Percentiles rank a stretch among this genome's conserved stretches.
phyloP scores from a whole-genome alignment of 179 eudicot species.

The Corrigiola litoralis region DNA sequence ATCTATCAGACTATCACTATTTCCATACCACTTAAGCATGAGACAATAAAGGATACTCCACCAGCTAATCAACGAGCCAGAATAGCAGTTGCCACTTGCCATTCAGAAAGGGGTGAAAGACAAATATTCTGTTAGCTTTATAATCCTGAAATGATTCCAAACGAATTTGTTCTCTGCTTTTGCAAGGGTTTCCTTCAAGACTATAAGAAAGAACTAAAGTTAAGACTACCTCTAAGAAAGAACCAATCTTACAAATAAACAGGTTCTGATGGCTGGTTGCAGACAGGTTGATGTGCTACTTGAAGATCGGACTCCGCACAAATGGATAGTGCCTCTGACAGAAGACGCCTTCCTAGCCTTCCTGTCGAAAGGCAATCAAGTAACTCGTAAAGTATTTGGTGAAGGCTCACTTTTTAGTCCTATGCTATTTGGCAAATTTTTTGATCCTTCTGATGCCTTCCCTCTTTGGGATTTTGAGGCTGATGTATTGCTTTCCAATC shows the following conservation, averaged over 20 bases:
- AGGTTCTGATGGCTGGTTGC: conserved; percentile 37
- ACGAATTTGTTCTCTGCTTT: conserved; percentile 46
- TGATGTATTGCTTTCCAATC: conserved; percentile 43
- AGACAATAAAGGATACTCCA: not conserved
- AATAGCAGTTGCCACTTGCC: conserved; percentile 13
- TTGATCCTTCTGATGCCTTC: conserved; percentile 94
- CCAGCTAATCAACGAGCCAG: conserved; percentile 9
- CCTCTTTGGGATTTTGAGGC: conserved; percentile 93
- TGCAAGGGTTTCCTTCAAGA: conserved; percentile 9
- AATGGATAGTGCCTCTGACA: conserved; percentile 69
- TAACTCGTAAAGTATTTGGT: conserved; percentile 38
- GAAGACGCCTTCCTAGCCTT: conserved; percentile 57
- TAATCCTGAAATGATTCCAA: conserved; percentile 35
- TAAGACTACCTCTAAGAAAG: not conserved
- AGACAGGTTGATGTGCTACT: conserved; percentile 49
- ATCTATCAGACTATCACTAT: too few species aligned
- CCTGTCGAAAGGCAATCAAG: conserved; percentile 36
- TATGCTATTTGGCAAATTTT: conserved; percentile 79
- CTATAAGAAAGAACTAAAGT: conserved; percentile 20
- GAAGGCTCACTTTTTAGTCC: conserved; percentile 87
- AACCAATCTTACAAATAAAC: too few species aligned
- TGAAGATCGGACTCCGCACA: conserved; percentile 56
- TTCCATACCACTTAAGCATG: too few species aligned
- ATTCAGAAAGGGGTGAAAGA: conserved; percentile 19
- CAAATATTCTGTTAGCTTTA: conserved; percentile 33